These are phyloP conservation scores for Lachnellula occidentalis DNA, from an alignment of 2,329 filamentous ascomycete species.

Conservation along the genomic window DNA sequence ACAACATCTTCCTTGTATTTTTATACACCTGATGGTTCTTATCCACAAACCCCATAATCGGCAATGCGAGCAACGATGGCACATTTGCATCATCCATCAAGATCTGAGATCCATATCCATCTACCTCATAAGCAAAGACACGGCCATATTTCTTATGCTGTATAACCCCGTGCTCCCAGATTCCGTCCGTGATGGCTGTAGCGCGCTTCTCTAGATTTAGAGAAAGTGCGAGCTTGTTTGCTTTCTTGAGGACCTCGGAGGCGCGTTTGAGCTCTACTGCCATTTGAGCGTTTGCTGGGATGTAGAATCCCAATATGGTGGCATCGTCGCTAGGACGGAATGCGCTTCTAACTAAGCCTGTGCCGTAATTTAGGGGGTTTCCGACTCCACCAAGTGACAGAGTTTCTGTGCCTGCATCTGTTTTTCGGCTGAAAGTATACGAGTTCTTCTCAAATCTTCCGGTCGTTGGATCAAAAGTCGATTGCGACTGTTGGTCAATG, in stretches of 20 bases:
- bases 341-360: constrained; percentile 81
- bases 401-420: constrained; percentile 82
- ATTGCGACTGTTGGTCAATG: constrained; percentile 69
- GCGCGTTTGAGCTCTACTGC: constrained; percentile 78
- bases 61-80: constrained; percentile 72
- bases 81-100: constrained; percentile 90
- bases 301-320: constrained; percentile 89
- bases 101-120: constrained; percentile 76
- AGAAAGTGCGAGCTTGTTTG: constrained; percentile 46
- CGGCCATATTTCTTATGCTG: constrained; percentile 67
- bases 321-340: constrained; percentile 95
- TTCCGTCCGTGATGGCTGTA: constrained; percentile 63
- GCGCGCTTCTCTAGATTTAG: constrained; percentile 54
- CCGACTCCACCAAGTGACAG: constrained; percentile 75
- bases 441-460: constrained; percentile 63
- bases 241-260: constrained; percentile 60
- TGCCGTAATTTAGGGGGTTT: constrained; percentile 83
- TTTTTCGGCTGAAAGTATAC: constrained; percentile 83
- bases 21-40: constrained; percentile 66
- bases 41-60: constrained; percentile 69
- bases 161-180: constrained; percentile 81
- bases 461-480: constrained; percentile 70
- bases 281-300: constrained; percentile 96
- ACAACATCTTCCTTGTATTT: constrained; percentile 73
- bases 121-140: constrained; percentile 83